phyloP scores from a whole-genome alignment of 805 yeast genomes.

The Saccharomycopsis sp. region DNA sequence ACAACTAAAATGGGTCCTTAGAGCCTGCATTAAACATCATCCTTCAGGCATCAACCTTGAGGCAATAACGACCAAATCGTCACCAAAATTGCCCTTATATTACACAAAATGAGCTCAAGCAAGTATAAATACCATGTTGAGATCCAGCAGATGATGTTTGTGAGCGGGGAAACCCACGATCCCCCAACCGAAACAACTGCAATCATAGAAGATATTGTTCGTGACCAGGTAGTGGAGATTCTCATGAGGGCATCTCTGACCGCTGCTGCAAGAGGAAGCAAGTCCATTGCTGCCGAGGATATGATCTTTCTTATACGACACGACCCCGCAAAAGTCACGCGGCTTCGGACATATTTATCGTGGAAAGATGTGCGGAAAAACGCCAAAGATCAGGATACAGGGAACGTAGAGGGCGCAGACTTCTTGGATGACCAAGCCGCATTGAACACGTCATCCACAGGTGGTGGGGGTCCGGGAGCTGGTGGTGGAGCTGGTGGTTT shows the following conservation, averaged over 20 bases:
- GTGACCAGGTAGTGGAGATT: slow-evolving; percentile 90
- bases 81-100: too few relatives aligned
- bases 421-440: slow-evolving; percentile 36
- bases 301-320: slow-evolving; percentile 87
- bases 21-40: too few relatives aligned
- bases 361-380: slow-evolving; percentile 96
- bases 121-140: slow-evolving; percentile 80
- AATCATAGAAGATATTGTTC: slow-evolving; percentile 90
- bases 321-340: slow-evolving; percentile 88
- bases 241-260: slow-evolving; percentile 69
- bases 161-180: slow-evolving; percentile 89
- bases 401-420: slow-evolving; percentile 50
- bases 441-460: slow-evolving; percentile 27
- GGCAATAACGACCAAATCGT: too few relatives aligned
- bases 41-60: too few relatives aligned
- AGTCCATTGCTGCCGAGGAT: slow-evolving; percentile 85
- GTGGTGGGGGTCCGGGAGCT: slow-evolving; percentile 35
- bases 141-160: slow-evolving; percentile 99
- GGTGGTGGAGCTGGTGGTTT: slow-evolving; percentile 30
- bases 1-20: too few relatives aligned
- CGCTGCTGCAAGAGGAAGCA: slow-evolving; percentile 73
- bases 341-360: slow-evolving; percentile 82
- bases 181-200: slow-evolving; percentile 90
- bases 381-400: slow-evolving; percentile 60
- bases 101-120: slow-evolving; percentile 26